phyloP scores from a whole-genome alignment of 768 basidiomycete species.

The Suillus tomentosus region DNA sequence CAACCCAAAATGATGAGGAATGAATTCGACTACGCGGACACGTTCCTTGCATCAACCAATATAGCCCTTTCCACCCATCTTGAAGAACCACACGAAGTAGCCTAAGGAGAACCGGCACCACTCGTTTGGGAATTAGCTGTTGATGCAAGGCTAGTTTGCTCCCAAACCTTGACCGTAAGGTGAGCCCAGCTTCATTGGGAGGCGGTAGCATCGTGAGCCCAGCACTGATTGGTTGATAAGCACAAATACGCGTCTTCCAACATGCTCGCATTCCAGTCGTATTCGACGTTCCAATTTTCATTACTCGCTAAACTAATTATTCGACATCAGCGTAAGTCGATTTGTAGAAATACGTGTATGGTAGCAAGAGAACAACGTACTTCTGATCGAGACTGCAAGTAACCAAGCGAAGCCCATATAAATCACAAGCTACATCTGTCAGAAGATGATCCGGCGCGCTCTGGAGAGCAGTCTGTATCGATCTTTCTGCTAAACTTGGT shows the following conservation, averaged over 20 bases:
- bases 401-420: constrained; percentile 81
- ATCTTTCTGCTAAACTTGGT: constrained; percentile 23
- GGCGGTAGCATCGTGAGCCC: constrained; percentile 96
- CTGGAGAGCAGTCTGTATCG: constrained; percentile 79
- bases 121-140: constrained; percentile 28
- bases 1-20: constrained; percentile 83
- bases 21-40: constrained; percentile 84
- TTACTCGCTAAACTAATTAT: constrained; percentile 81
- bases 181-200: constrained; percentile 88
- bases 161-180: constrained; percentile 93
- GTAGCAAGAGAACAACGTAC: constrained; percentile 36
- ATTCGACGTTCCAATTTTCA: constrained; percentile 76
- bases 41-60: constrained; percentile 82
- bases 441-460: constrained; percentile 80
- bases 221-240: constrained; percentile 9
- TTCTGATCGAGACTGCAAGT: constrained; percentile 83
- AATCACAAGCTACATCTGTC: constrained; percentile 88
- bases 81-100: constrained; percentile 33
- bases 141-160: constrained; percentile 49
- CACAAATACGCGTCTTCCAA: constrained; percentile 4
- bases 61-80: constrained; percentile 77
- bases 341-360: background rate
- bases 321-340: constrained; percentile 18
- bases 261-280: constrained; percentile 86
- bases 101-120: constrained; percentile 18